Evolutionary conservation across 176 grass and related monocot species (phyloP), one percentile per base, ranked within the genome.

Genomic region (Triticum dicoccoides): DNA sequence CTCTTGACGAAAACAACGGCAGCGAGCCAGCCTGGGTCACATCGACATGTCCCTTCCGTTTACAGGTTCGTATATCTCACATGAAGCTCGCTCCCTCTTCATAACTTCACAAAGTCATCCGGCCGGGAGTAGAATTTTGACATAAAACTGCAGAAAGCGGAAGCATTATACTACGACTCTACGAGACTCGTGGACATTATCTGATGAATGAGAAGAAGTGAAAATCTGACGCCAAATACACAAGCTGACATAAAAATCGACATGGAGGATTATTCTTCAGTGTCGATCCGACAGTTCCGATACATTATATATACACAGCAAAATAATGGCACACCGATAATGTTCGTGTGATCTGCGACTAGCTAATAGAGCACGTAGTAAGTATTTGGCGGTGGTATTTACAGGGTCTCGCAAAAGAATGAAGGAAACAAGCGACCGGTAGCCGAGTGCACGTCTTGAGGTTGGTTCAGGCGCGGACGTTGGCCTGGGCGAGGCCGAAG

Each of bases 401-500:
- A 62, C 78, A 86, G 23, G 34, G 23, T 25, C 41, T 74, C 71
- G 42, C 34, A 14, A 84, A 87, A 39, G 54, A 87, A 86, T 49
- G 29, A 66, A 65, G 13, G 34, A 87, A 87, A 87, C 65, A 4
- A 42, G 41, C 41, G 37, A 20, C 4, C 15, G 11, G 67, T 3
- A 6, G 14, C 3, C 17, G 15, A 20, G 51, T 54, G 15, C 51
- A 39, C 38, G 51, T 18, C 51, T 20, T 51, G 11, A 49, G 41
- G 41, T 14, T 68, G 41, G 41, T 29, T 68, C 65, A 68, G 65
- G 66, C 66, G 32, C 66, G 66, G 30, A 69, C 8, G 66, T 37
- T 69, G 30, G 39, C 51, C 51, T 54, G 51, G 51, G 51, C 51
- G 51, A 18, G 1, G 51, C 15, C 76, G 59, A 77, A 27, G 0